phyloP scores from a whole-genome alignment of 192 early-diverging fungal species.

The Coemansia asiatica region DNA sequence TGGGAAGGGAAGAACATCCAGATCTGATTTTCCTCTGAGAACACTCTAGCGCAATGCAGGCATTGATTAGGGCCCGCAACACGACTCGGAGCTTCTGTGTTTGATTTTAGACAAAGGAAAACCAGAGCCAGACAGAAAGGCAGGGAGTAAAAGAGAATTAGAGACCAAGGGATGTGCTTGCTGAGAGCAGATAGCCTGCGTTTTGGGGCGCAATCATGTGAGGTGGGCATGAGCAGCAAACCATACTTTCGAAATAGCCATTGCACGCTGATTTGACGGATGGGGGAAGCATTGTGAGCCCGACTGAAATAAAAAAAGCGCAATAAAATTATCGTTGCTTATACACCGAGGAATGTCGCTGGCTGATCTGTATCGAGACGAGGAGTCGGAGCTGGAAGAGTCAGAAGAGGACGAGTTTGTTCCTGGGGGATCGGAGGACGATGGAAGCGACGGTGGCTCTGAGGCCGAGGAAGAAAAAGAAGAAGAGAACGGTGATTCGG shows the following conservation, averaged over 20 bases:
- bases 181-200: not conserved
- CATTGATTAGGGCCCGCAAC: slow-evolving; percentile 16
- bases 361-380: slow-evolving; percentile 44
- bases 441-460: not conserved
- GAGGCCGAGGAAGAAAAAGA: not conserved
- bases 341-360: slow-evolving; percentile 31
- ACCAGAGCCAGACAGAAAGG: not conserved
- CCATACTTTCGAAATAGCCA: not conserved
- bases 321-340: not conserved
- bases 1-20: slow-evolving; percentile 1
- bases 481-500: slow-evolving; percentile 1
- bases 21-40: slow-evolving; percentile 18
- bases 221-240: not conserved
- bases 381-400: slow-evolving; percentile 13
- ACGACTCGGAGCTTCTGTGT: slow-evolving; percentile 21
- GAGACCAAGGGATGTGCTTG: not conserved
- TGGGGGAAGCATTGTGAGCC: not conserved
- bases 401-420: slow-evolving; percentile 47
- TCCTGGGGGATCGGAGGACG: slow-evolving; percentile 15
- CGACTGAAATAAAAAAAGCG: too few species aligned
- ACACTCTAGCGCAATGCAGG: slow-evolving; percentile 14
- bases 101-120: slow-evolving; percentile 11
- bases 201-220: slow-evolving; percentile 2
- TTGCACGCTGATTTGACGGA: not conserved
- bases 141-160: not conserved